Evolutionary conservation across 1,284 basidiomycete species (phyloP).

Genomic region (Phlebopus sp.): DNA sequence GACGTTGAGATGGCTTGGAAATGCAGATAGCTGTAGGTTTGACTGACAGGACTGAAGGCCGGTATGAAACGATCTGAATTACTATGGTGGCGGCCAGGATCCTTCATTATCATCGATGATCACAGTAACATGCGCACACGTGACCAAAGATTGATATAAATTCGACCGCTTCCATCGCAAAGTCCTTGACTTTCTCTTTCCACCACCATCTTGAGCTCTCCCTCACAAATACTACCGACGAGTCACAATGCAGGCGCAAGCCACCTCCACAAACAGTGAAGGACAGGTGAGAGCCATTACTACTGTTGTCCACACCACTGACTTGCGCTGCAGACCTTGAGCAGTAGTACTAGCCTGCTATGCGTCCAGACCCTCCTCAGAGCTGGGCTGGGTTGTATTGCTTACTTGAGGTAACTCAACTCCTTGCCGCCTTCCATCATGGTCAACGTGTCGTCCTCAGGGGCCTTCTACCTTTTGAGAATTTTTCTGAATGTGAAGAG

Average conservation of each 20-base stretch:
- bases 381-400: slow-evolving; percentile 74
- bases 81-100: too few species aligned
- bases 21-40: too few species aligned
- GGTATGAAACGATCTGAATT: too few species aligned
- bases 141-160: slow-evolving; percentile 16
- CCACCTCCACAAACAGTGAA: slow-evolving; percentile 19
- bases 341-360: slow-evolving; percentile 58
- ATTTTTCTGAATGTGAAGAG: slow-evolving; percentile 67
- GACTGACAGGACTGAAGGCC: too few species aligned
- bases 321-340: slow-evolving; percentile 41
- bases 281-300: slow-evolving; percentile 21
- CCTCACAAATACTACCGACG: neutral
- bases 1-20: neutral
- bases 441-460: slow-evolving; percentile 18
- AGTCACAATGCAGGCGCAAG: slow-evolving; percentile 28
- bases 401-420: slow-evolving; percentile 61
- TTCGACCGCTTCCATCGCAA: slow-evolving; percentile 4
- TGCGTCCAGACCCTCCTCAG: slow-evolving; percentile 68
- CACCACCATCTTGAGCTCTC: neutral
- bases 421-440: neutral
- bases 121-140: slow-evolving; percentile 14
- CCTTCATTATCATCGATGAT: too few species aligned
- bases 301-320: slow-evolving; percentile 1
- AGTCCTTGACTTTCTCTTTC: slow-evolving; percentile 4
- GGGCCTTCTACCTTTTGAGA: slow-evolving; percentile 68